Evolutionary conservation across 2,329 filamentous ascomycete genomes (phyloP).

Genomic region (Exutisphaerella laricina): DNA sequence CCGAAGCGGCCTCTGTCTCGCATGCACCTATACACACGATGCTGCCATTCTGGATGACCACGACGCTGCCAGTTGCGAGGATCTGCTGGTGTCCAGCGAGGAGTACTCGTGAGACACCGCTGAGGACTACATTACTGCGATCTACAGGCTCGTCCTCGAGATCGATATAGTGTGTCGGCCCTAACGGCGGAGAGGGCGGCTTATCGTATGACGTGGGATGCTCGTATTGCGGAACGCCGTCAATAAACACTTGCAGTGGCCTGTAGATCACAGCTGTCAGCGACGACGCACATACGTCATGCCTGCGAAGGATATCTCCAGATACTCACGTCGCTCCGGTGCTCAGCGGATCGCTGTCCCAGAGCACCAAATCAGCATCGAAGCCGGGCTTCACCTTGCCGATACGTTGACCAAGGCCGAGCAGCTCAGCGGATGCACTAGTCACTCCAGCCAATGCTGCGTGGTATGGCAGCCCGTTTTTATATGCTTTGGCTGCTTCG

Average conservation of each 20-base stretch:
- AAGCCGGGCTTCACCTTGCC: conserved; percentile 39
- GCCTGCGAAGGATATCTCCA: no score
- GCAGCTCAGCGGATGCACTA: conserved; percentile 36
- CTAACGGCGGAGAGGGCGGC: conserved; percentile 38
- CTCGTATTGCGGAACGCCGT: conserved; percentile 48
- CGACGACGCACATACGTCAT: no score
- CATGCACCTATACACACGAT: conserved; percentile 56
- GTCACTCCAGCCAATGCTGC: conserved; percentile 39
- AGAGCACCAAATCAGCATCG: conserved; percentile 41
- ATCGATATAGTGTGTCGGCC: conserved; percentile 37
- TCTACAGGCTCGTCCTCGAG: background rate
- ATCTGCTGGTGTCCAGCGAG: conserved; percentile 42
- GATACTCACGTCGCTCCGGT: conserved; percentile 10
- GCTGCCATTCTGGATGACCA: conserved; percentile 50
- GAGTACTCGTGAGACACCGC: conserved; percentile 50
- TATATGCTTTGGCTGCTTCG: conserved; percentile 45
- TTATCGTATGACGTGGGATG: conserved; percentile 49
- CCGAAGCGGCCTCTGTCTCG: conserved; percentile 37
- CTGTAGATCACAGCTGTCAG: no score
- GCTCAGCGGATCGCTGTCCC: conserved; percentile 40
- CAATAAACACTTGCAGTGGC: conserved; percentile 41
- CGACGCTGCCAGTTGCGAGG: conserved; percentile 4
- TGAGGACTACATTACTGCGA: conserved; percentile 48
- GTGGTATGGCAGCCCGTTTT: conserved; percentile 38
- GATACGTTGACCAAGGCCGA: conserved; percentile 37